phyloP scores from a whole-genome alignment of 2,329 filamentous ascomycete species.

The Geoglossum cookeanum region DNA sequence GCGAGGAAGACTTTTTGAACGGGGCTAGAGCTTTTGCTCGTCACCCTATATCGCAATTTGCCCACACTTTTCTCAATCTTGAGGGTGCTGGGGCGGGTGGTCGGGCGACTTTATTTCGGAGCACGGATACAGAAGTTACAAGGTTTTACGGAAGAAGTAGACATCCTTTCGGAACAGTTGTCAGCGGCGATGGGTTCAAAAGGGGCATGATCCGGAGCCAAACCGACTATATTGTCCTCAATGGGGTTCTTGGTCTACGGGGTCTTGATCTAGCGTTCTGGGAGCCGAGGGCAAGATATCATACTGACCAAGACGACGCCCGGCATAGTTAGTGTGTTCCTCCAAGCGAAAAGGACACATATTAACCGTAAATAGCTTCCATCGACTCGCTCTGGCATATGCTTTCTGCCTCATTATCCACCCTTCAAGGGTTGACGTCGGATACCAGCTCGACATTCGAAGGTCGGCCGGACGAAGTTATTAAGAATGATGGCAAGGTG shows the following conservation, averaged over 20 bases:
- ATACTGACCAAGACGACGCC: conserved; percentile 75
- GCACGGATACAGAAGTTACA: conserved; percentile 73
- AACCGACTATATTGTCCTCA: conserved; percentile 79
- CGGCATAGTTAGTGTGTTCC: conserved; percentile 33
- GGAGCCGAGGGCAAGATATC: conserved; percentile 68
- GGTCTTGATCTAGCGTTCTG: conserved; percentile 89
- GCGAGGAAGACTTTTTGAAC: conserved; percentile 81
- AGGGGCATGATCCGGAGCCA: conserved; percentile 60
- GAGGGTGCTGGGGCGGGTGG: conserved; percentile 90
- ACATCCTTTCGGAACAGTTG: conserved; percentile 67
- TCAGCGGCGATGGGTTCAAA: conserved; percentile 71
- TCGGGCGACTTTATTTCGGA: conserved; percentile 69
- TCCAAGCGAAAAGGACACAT: not conserved
- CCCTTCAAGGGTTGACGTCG: conserved; percentile 50
- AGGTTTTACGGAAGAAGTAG: conserved; percentile 51
- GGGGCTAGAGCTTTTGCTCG: conserved; percentile 72
- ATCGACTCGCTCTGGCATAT: conserved; percentile 70
- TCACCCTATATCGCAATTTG: conserved; percentile 60
- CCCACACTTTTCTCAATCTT: conserved; percentile 81
- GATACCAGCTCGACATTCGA: conserved; percentile 49
- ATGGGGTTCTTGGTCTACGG: conserved; percentile 56
- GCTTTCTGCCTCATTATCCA: conserved; percentile 66
- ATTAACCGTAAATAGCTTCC: conserved; percentile 15
- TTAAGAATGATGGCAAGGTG: conserved; percentile 35
- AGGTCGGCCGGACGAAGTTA: conserved; percentile 23